These are phyloP conservation scores for Cytospora mali DNA, from an alignment of 2,329 filamentous ascomycete genomes.

Conservation along the genomic window DNA sequence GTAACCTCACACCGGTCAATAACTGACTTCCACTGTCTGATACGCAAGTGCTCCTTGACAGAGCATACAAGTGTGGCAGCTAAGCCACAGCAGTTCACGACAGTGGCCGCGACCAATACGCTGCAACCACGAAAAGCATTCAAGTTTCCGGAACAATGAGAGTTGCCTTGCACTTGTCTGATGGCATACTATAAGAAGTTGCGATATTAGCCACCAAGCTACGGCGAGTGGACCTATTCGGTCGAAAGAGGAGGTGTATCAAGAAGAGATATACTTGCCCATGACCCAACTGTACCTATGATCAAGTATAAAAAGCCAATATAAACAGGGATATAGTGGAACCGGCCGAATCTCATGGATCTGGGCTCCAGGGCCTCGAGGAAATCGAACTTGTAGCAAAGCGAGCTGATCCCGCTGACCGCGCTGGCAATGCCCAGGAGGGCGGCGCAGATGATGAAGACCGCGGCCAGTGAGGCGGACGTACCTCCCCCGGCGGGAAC, in stretches of 20 bases:
- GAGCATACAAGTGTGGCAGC: neutral
- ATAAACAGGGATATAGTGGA: neutral
- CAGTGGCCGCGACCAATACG: neutral
- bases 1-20: neutral
- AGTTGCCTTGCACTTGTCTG: neutral
- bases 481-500: neutral
- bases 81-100: neutral
- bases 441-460: neutral
- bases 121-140: neutral
- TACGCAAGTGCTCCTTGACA: neutral
- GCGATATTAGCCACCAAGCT: neutral
- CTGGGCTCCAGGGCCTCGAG: neutral
- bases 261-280: neutral
- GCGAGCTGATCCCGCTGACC: neutral
- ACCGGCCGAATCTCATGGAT: neutral
- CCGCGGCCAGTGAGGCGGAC: neutral
- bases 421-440: neutral
- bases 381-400: neutral
- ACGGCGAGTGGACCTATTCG: neutral
- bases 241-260: neutral
- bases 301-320: neutral
- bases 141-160: neutral
- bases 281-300: neutral
- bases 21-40: neutral
- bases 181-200: neutral